Base-by-base conservation (phyloP, 2,329 filamentous ascomycete species). In the Hypoxylon sp. region DNA sequence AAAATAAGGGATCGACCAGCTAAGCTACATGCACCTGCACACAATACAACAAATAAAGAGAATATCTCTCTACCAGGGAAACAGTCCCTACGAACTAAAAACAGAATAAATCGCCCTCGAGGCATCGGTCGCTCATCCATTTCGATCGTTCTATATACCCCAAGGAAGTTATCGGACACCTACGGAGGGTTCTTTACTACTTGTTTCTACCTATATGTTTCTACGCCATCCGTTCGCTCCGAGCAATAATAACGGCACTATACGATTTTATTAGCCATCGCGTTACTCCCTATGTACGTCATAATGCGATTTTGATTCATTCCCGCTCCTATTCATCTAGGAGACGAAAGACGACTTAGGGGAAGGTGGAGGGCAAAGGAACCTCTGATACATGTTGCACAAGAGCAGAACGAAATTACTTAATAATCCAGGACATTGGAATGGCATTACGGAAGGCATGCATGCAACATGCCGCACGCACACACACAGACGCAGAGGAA, bases 241-340 rank as follows among this genome's bases (percentile, higher is more conserved):
- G 25, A 48, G 55, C 55, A 48, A 50, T 7, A 25, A 59, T 22
- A 40, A 5, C 17, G 50, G 37, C 33, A 46, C 44, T 10, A 27
- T 55, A 17, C 30, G 20, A 40, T 58, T 60, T 37, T 10, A 54
- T 25, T 30, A 27, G 35, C 25, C 61, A 50, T 22, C 37, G 42
- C 53, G 37, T 55, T 30, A 48, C 48, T 35, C 10, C 31, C 22
- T 57, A 68, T 63, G 54, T 55, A 56, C 48, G 63, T 37, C 55
- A 66, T 71, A 71, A 68, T 71, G 44, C 54, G 35, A 40, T 46
- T 64, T 56, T 22, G 22, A 27, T 57, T 63, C 46, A 7, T 25
- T 44, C 37, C 44, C 31, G 22, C 46, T 20, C 48, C 25, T n/a
- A 22, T 46, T 46, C 17, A 51, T 56, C 46, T 48, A 30, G 6